Conservation (phyloP, 1,284 basidiomycete species). For the Sanguinoderma infundibulare region DNA sequence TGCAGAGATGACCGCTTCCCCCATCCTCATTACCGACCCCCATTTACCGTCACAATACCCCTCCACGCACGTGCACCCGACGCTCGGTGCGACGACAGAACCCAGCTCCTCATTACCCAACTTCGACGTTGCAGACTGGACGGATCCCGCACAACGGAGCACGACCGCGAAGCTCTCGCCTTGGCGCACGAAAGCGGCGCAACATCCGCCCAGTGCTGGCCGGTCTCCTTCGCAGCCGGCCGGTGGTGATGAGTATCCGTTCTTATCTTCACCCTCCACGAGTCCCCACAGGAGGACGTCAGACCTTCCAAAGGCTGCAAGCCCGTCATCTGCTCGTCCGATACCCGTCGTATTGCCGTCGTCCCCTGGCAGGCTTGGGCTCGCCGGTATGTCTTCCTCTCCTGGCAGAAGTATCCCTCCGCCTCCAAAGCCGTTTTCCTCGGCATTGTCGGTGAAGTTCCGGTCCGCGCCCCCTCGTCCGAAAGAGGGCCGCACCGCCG, state of each 20-base stretch:
- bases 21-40: slow-evolving; percentile 68
- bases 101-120: slow-evolving; percentile 45
- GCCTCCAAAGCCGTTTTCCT: slow-evolving; percentile 6
- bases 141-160: slow-evolving; percentile 42
- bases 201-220: slow-evolving; percentile 13
- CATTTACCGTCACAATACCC: slow-evolving; percentile 57
- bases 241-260: slow-evolving; percentile 1
- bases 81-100: slow-evolving; percentile 19
- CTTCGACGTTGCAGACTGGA: slow-evolving; percentile 71
- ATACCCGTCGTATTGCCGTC: slow-evolving; percentile 17
- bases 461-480: slow-evolving; percentile 9
- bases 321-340: slow-evolving; percentile 11
- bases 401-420: slow-evolving; percentile 13
- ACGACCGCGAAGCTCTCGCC: slow-evolving; percentile 58
- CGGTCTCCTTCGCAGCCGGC: neutral
- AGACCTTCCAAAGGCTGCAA: slow-evolving; percentile 9
- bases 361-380: slow-evolving; percentile 25
- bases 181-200: slow-evolving; percentile 55
- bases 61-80: slow-evolving; percentile 46
- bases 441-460: slow-evolving; percentile 30
- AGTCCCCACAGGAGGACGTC: slow-evolving; percentile 9
- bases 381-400: slow-evolving; percentile 19
- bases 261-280: neutral
- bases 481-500: slow-evolving; percentile 1
- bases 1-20: slow-evolving; percentile 43